Percentiles rank a stretch among this genome's conserved stretches.
These are phyloP conservation scores for Aspergillus fijiensis DNA, from an alignment of 2,329 filamentous ascomycete genomes.

Conservation along the genomic window DNA sequence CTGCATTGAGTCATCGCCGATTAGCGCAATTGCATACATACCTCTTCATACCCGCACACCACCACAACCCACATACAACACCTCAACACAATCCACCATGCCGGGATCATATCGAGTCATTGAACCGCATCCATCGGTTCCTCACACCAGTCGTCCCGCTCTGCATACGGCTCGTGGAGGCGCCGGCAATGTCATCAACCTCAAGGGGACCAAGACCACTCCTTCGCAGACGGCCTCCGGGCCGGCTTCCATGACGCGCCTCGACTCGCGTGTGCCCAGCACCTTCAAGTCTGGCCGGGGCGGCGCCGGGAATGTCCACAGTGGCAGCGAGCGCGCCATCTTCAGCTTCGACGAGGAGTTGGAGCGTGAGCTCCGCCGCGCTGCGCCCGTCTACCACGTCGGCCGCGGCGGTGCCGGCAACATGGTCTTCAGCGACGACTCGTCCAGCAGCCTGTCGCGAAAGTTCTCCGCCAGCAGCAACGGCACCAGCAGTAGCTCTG, in stretches of 20 bases:
- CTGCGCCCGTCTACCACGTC: slow-evolving; percentile 63
- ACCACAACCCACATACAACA: slow-evolving; percentile 4
- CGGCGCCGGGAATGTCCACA: slow-evolving; percentile 57
- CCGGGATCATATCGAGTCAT: slow-evolving; percentile 53
- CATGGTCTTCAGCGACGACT: slow-evolving; percentile 34
- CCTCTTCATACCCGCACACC: background rate
- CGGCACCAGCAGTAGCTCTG: slow-evolving; percentile 36
- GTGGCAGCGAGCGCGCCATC: slow-evolving; percentile 56
- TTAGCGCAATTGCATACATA: background rate
- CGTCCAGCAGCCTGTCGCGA: slow-evolving; percentile 31
- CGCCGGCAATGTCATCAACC: slow-evolving; percentile 57
- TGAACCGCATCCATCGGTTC: slow-evolving; percentile 62
- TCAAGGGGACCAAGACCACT: slow-evolving; percentile 54
- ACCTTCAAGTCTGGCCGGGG: slow-evolving; percentile 52
- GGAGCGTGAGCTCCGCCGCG: slow-evolving; percentile 55
- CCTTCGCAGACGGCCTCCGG: slow-evolving; percentile 44
- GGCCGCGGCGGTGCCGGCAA: slow-evolving; percentile 64
- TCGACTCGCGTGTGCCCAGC: slow-evolving; percentile 45
- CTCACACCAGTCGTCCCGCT: slow-evolving; percentile 48
- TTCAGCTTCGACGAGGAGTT: slow-evolving; percentile 69
- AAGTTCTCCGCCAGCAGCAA: slow-evolving; percentile 39
- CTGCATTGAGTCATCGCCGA: background rate
- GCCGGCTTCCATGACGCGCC: slow-evolving; percentile 51
- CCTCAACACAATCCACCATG: slow-evolving; percentile 25
- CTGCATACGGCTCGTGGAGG: slow-evolving; percentile 58